Base-by-base conservation (phyloP, 768 basidiomycete genomes). In the Tricholoma bakamatsutake region DNA sequence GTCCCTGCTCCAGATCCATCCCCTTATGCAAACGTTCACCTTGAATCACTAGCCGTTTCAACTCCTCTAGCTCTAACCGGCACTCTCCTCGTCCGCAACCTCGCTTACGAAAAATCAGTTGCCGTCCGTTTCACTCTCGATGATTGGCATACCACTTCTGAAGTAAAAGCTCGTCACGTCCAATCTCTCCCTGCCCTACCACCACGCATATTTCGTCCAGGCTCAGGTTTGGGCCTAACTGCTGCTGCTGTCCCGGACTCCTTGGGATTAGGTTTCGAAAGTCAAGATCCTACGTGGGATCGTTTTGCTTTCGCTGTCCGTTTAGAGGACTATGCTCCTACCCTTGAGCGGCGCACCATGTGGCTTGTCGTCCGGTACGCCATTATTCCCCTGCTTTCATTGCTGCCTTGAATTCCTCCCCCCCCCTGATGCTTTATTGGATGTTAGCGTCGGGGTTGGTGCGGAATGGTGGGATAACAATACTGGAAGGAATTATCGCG, bases 401-500 rank as follows among this genome's bases (percentile, higher is more conserved):
- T 21, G 47, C 2, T 35, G 17, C 33, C 35, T 50, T 52, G 11
- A 4, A 24, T 40, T 9, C 4, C 11, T 27, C 15, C 17, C 48
- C 40, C 46, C 43, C 15, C 59, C 52, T 58, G 60, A 2, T 61
- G 53, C 15, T 31, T 56, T 80, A 81, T 37, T 15, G 35, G 13
- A 37, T 37, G 15, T 15, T 37, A 37, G 35, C 15, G 35, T 35
- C 35, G 12, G 12, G 10, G 12, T n/a, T n/a, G 21, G 21, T 24
- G 21, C 35, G 1, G 95, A 98, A 73, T 89, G 87, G 79, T 98
- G 96, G 96, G 96, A 98, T 72, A 95, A 93, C 67, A 96, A 96
- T 62, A 70, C 61, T 3, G 86, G 85, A 0, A 60, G 67, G 59
- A 95, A 98, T 67, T 98, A 95, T 74, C 74, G 80, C 24, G 72